Evolutionary conservation across 257 asterid species (phyloP).

Genomic region (Cynanchum wilfordii): DNA sequence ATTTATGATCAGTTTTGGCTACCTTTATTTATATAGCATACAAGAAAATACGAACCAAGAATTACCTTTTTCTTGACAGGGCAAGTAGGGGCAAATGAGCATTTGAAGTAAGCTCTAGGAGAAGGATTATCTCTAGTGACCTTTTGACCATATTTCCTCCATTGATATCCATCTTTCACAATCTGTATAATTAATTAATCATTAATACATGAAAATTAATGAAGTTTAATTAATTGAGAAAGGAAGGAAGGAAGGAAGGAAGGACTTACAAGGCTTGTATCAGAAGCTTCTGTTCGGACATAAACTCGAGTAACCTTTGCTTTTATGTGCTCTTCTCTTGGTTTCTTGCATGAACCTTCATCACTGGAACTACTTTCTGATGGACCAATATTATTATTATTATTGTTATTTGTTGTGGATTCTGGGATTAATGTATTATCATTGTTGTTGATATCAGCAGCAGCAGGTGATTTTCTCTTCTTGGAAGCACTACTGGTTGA

Average conservation of each 20-base stretch:
- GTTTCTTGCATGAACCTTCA: conserved; percentile 70
- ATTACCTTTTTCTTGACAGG: conserved; percentile 90
- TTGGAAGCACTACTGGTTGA: conserved; percentile 28
- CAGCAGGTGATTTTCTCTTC: conserved; percentile 44
- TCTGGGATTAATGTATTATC: conserved; percentile 3
- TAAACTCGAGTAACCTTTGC: conserved; percentile 51
- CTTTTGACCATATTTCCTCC: conserved; percentile 98
- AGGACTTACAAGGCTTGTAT: conserved; percentile 76
- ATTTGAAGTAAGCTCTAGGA: conserved; percentile 95
- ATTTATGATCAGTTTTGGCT: too few species aligned
- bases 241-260: too few species aligned
- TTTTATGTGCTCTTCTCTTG: conserved; percentile 58
- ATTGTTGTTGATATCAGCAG: conserved; percentile 23
- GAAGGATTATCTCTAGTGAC: conserved; percentile 90
- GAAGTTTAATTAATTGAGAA: too few species aligned
- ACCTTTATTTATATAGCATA: too few species aligned
- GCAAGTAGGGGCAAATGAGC: conserved; percentile 88
- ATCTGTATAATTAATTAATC: conserved; percentile 34
- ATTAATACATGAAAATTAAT: too few species aligned
- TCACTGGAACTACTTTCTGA: conserved; percentile 82
- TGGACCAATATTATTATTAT: too few species aligned
- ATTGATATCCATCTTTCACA: conserved; percentile 86
- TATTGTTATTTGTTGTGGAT: conserved; percentile 6
- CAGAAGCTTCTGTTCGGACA: conserved; percentile 66
- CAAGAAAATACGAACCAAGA: too few species aligned